Evolutionary conservation across 2,329 filamentous ascomycete species (phyloP).

Genomic region (Dactylellina cionopaga): DNA sequence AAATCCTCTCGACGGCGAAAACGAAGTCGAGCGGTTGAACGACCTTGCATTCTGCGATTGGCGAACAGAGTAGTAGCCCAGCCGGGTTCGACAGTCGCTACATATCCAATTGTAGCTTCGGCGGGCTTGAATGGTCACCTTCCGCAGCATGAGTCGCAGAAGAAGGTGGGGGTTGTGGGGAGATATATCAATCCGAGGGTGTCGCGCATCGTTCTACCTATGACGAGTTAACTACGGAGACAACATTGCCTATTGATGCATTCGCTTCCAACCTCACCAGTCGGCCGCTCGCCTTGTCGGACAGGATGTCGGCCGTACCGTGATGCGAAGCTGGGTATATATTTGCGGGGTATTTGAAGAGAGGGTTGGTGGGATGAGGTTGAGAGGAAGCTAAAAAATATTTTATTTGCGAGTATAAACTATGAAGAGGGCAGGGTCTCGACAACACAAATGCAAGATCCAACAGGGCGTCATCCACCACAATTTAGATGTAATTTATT

Average conservation of each 20-base stretch:
- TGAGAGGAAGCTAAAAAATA: slow-evolving; percentile 34
- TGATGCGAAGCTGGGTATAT: neutral
- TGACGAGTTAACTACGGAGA: neutral
- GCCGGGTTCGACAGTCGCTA: slow-evolving; percentile 45
- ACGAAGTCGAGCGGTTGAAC: neutral
- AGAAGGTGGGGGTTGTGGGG: slow-evolving; percentile 27
- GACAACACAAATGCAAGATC: slow-evolving; percentile 32
- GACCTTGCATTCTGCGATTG: slow-evolving; percentile 17
- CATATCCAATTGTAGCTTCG: slow-evolving; percentile 51
- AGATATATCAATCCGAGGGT: slow-evolving; percentile 14
- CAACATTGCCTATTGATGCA: neutral
- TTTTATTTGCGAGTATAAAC: slow-evolving; percentile 13
- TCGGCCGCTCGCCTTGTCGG: neutral
- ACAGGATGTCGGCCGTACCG: slow-evolving; percentile 1
- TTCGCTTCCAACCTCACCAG: neutral
- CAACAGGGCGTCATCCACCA: neutral
- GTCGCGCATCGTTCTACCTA: slow-evolving; percentile 29
- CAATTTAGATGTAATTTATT: too few relatives aligned
- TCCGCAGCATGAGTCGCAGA: slow-evolving; percentile 48
- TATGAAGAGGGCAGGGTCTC: neutral
- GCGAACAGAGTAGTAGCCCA: slow-evolving; percentile 9
- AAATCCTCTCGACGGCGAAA: neutral
- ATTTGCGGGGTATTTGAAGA: slow-evolving; percentile 5
- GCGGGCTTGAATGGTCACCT: slow-evolving; percentile 44
- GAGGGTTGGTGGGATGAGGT: slow-evolving; percentile 22